Conservation (phyloP, 192 early-diverging fungal species). For the Rhizophlyctis rosea region DNA sequence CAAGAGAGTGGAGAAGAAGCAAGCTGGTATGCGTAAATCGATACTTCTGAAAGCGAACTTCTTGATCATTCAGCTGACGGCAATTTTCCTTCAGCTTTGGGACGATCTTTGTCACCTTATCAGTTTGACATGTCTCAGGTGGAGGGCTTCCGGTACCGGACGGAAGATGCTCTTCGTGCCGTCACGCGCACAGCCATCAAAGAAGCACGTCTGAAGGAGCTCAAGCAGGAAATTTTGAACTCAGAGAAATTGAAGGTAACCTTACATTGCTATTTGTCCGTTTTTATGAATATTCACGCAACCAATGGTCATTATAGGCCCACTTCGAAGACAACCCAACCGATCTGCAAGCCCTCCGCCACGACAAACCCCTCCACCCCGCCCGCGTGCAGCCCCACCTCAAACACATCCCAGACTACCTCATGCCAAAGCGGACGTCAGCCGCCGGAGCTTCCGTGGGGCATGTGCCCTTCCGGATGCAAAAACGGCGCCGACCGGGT, state of each 20-base stretch:
- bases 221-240: slow-evolving; percentile 92
- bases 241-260: slow-evolving; percentile 86
- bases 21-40: too few species aligned
- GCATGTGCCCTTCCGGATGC: slow-evolving; percentile 33
- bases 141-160: slow-evolving; percentile 88
- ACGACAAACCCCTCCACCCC: slow-evolving; percentile 86
- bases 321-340: slow-evolving; percentile 97
- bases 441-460: slow-evolving; percentile 5
- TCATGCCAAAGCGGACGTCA: slow-evolving; percentile 72
- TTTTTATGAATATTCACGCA: slow-evolving; percentile 94
- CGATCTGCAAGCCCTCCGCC: slow-evolving; percentile 86
- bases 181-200: slow-evolving; percentile 75
- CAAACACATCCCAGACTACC: slow-evolving; percentile 90
- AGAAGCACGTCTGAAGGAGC: slow-evolving; percentile 91
- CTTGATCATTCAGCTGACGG: not conserved
- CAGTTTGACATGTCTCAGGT: slow-evolving; percentile 86
- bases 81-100: slow-evolving; percentile 18
- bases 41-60: too few species aligned
- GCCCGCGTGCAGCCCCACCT: slow-evolving; percentile 80
- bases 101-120: slow-evolving; percentile 67
- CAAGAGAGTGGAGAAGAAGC: slow-evolving; percentile 70
- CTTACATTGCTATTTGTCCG: slow-evolving; percentile 50
- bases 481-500: slow-evolving; percentile 12
- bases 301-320: slow-evolving; percentile 58
- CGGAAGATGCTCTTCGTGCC: slow-evolving; percentile 76